Evolutionary conservation across 2,329 filamentous ascomycete species (phyloP), one percentile per base, ranked within the genome.

Genomic region (Metarhizium album): DNA sequence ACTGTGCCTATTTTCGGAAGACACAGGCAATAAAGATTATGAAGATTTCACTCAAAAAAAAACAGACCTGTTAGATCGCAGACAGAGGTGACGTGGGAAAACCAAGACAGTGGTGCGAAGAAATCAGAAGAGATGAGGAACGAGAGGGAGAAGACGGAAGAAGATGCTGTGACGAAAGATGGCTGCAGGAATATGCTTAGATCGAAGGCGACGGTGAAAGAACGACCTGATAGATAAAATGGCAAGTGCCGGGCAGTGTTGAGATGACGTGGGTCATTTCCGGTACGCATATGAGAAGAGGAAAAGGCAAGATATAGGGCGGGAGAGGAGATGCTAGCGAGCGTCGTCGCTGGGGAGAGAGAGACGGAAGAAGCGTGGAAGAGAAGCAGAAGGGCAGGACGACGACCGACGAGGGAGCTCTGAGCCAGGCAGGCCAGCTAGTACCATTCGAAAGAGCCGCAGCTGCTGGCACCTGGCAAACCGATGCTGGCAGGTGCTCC

Each of bases 211-310:
- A 3, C 43, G 46, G 23, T 46, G 50, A 48, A 51, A 48, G 47
- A 47, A 46, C 47, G 49, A 54, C 47, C 49, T 48, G 46, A 40
- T 46, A 43, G 43, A 48, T 33, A 38, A 52, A 48, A 45, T 43
- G 54, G 58, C 53, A 59, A 55, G 52, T 59, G 52, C 55, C 54
- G 60, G 59, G 63, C 60, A 60, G 61, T 57, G 59, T 55, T 54
- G 53, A 53, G 49, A 48, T 48, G 43, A 38, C 49, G 50, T 47
- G 18, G 42, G 24, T 47, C 42, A 54, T 52, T 40, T 38, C 49
- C 47, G 46, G 46, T 22, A 14, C 23, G n/a, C 40, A 49, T n/a
- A 55, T 55, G 47, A 58, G 55, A 58, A 49, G 56, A 58, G 48
- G 56, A 55, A 61, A 55, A 42, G 54, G 52, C 49, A 52, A 54